Percentiles rank a stretch among this genome's conserved stretches.
These are phyloP conservation scores for Silene latifolia DNA, from an alignment of 148 eudicot species.

Conservation along the genomic window DNA sequence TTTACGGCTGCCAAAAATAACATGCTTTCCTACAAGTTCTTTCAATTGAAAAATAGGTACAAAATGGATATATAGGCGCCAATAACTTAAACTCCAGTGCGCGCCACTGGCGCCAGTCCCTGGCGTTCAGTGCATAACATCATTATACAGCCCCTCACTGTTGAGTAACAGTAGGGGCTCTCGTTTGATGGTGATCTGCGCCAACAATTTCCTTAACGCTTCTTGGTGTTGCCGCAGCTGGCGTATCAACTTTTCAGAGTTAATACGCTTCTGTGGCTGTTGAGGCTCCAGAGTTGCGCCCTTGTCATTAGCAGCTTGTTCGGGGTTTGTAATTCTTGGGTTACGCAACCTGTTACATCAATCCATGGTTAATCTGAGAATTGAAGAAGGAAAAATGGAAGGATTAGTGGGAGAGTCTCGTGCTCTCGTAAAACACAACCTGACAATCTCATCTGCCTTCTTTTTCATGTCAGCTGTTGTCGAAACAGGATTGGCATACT, in stretches of 20 bases:
- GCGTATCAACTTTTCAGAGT: neutral
- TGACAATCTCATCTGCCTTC: neutral
- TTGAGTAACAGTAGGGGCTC: neutral
- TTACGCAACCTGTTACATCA: neutral
- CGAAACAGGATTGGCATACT: neutral
- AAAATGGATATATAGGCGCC: neutral
- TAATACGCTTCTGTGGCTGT: neutral
- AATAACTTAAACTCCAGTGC: neutral
- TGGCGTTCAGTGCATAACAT: neutral
- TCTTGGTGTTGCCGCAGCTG: neutral
- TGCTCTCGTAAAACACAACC: neutral
- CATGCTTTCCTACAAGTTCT: neutral
- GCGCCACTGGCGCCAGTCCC: neutral
- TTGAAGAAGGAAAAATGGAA: neutral
- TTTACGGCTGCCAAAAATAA: no score
- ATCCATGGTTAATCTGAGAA: neutral
- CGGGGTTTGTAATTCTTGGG: neutral
- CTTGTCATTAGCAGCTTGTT: neutral
- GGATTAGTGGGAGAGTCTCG: neutral
- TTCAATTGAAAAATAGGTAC: neutral
- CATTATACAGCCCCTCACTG: neutral
- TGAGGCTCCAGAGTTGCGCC: neutral
- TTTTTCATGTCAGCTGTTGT: neutral
- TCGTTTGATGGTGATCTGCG: neutral
- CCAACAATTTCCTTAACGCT: neutral